Base-by-base conservation (phyloP, 2,329 filamentous ascomycete genomes). In the Verticillium zaregamsianum region DNA sequence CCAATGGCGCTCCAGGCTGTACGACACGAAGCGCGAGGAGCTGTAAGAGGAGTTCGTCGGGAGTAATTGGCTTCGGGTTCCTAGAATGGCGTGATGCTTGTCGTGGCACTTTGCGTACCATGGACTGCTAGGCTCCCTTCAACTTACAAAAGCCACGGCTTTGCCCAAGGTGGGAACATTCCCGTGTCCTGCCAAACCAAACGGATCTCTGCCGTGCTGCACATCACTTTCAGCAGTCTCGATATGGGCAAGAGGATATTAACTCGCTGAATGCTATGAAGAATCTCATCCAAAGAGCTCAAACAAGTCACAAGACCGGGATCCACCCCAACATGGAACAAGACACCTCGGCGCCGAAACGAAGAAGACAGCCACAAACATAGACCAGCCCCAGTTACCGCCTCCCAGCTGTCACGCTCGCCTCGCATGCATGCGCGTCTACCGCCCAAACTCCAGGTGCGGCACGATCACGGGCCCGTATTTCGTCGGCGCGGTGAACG, bases 381-480 rank as follows among this genome's bases (percentile, higher is more conserved):
- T 49, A n/a, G 2, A n/a, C 6, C 20, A 25, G n/a, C 12, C 8
- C 33, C 45, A 49, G 45, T 23, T n/a, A 49, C 9, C 45, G 14
- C 45, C n/a, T 25, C 20, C 20, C 45, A 49, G 45, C n/a, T 8
- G 11, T 5, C 3, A 23, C 11, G 3, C 45, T 23, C 9, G 23
- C 45, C 45, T 45, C 45, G 45, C 45, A 49, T 3, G 12, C 17
- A 49, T 3, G n/a, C 12, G 5, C 57, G 7, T 56, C 72, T 76
- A 91, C 69, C 86, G 79, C 23, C 90, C 90, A 78, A 87, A 90
- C 74, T 93, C 91, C 65, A 94, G 76, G 76, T 89, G 93, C 45
- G 95, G 95, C 68, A 99, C 88, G 76, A 98, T 93, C 17, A 99
- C 95, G 12, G 95, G 95, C 0, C 95, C 95, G 74, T 97, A 99